These are phyloP conservation scores for Selaginella tamariscina DNA, from an alignment of 75 land plant genomes.

Conservation along the genomic window DNA sequence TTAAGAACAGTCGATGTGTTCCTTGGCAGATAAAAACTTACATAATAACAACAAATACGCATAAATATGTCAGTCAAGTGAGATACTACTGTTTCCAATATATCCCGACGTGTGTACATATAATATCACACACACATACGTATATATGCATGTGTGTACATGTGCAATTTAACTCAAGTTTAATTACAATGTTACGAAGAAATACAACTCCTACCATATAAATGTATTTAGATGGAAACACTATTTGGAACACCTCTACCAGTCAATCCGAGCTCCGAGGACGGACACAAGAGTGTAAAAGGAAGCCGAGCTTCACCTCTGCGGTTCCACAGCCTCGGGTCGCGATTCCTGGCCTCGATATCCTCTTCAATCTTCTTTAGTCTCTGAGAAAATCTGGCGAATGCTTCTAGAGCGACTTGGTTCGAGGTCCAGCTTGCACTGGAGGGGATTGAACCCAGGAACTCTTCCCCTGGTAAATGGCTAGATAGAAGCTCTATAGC, in stretches of 20 bases:
- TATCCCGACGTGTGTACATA: no score
- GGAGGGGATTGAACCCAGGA: neutral
- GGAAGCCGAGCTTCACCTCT: constrained; percentile 49
- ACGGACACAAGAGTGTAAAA: constrained; percentile 49
- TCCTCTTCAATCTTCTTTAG: neutral
- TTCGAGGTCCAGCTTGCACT: neutral
- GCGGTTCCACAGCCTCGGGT: constrained; percentile 21
- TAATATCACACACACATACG: no score
- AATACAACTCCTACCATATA: no score
- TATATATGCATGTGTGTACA: no score
- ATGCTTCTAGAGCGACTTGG: neutral
- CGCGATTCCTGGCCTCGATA: neutral
- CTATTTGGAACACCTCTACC: constrained; percentile 55
- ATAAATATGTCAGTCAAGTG: no score
- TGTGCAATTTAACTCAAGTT: no score
- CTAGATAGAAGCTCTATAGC: neutral
- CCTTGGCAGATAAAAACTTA: no score
- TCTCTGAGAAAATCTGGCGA: constrained; percentile 1
- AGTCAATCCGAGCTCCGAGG: constrained; percentile 43
- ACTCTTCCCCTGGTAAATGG: neutral
- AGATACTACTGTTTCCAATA: no score
- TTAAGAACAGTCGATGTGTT: no score
- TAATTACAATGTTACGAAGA: no score
- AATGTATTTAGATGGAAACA: constrained; percentile 47
- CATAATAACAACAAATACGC: no score